These are phyloP conservation scores for Gillenia trifoliata DNA, from an alignment of 306 rosid species.

Conservation along the genomic window DNA sequence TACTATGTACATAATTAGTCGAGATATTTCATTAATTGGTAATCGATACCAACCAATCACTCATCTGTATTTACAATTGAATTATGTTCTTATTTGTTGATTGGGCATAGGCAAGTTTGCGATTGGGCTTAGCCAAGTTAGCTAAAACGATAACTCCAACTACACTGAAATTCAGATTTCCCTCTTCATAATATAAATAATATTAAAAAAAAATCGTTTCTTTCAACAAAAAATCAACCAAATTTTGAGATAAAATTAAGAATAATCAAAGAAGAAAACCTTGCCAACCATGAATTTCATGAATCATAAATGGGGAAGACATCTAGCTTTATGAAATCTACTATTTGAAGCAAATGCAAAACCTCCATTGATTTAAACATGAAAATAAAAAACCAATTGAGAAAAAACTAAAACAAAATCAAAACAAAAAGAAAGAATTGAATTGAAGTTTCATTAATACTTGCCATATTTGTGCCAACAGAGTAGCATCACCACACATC, in stretches of 20 bases:
- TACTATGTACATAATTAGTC: too few species aligned
- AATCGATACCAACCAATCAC: too few species aligned
- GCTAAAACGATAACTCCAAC: too few species aligned
- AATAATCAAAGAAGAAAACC: not conserved
- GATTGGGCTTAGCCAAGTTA: too few species aligned
- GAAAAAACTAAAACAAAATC: not conserved
- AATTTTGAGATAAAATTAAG: too few species aligned
- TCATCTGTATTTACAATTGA: too few species aligned
- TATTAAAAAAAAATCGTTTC: too few species aligned
- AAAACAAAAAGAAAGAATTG: not conserved
- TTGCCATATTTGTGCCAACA: constrained; percentile 44
- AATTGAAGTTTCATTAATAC: not conserved
- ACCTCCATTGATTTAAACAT: not conserved
- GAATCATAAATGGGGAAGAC: not conserved
- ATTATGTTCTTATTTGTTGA: not conserved
- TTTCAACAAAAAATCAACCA: too few species aligned
- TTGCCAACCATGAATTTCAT: not conserved
- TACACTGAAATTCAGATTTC: too few species aligned
- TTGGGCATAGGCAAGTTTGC: too few species aligned
- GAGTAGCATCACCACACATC: constrained; percentile 32
- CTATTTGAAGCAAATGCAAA: not conserved
- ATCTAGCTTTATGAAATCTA: not conserved
- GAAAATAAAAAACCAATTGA: not conserved
- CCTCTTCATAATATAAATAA: too few species aligned
- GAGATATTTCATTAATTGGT: too few species aligned